Conservation (phyloP, 164 flowering plant genomes). For the Vitis cinerea region DNA sequence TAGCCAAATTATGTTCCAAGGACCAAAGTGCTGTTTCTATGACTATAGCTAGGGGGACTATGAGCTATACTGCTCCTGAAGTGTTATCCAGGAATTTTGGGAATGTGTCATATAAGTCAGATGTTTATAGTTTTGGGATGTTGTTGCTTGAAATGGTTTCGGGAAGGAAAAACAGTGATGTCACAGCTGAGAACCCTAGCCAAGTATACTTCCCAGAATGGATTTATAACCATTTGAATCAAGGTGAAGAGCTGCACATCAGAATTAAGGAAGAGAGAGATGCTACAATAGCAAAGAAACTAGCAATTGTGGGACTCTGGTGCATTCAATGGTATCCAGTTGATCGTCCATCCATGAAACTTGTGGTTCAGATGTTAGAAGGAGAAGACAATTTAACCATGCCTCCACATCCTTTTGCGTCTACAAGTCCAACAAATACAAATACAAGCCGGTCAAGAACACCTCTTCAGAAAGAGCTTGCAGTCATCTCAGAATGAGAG, state of each 20-base stretch:
- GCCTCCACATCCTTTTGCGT: conserved; percentile 20
- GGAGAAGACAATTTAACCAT: conserved; percentile 13
- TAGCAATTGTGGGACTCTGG: conserved; percentile 25
- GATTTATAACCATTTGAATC: conserved; percentile 25
- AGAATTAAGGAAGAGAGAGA: conserved; percentile 19
- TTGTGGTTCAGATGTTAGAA: conserved; percentile 22
- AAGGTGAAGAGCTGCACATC: too few relatives aligned
- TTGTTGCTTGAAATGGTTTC: too few relatives aligned
- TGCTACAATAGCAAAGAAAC: conserved; percentile 19
- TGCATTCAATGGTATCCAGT: conserved; percentile 27
- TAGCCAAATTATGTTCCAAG: conserved; percentile 20
- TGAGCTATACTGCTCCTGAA: conserved; percentile 28
- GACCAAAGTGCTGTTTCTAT: conserved; percentile 20
- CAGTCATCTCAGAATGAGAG: too few relatives aligned
- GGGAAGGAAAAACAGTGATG: neutral
- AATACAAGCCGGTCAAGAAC: too few relatives aligned
- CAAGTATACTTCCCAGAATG: conserved; percentile 23
- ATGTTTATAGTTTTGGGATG: too few relatives aligned
- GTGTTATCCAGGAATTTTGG: conserved; percentile 25
- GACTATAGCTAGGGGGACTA: conserved; percentile 22
- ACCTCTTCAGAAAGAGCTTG: too few relatives aligned
- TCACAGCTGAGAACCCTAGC: conserved; percentile 1
- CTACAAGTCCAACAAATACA: too few relatives aligned
- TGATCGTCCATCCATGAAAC: conserved; percentile 26
- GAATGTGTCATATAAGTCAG: neutral